phyloP scores from a whole-genome alignment of 1,284 basidiomycete species.

The Cutaneotrichosporon sp. region DNA sequence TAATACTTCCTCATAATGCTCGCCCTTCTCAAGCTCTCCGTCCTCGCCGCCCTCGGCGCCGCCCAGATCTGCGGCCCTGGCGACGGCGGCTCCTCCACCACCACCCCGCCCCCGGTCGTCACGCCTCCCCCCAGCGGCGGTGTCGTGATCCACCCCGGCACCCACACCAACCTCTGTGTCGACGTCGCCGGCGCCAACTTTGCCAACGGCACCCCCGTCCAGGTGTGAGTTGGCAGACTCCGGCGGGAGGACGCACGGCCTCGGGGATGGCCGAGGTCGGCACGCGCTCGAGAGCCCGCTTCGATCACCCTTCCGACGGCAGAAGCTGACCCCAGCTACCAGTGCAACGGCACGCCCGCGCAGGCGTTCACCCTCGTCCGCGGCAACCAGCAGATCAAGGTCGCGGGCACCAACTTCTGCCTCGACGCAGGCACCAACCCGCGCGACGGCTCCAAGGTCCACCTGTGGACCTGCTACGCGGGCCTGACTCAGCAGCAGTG shows the following conservation, averaged over 20 bases:
- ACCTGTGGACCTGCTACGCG: constrained; percentile 30
- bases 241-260: too few species aligned
- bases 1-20: constrained; percentile 16
- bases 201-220: constrained; percentile 30
- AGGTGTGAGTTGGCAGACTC: constrained; percentile 25
- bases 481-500: constrained; percentile 31
- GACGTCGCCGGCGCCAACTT: constrained; percentile 22
- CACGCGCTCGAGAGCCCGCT: too few species aligned
- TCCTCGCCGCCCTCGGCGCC: constrained; percentile 18
- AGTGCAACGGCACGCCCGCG: constrained; percentile 27
- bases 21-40: constrained; percentile 17
- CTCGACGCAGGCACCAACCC: constrained; percentile 35
- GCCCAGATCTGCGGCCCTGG: constrained; percentile 20
- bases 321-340: constrained; percentile 14
- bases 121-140: not conserved
- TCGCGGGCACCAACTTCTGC: constrained; percentile 39
- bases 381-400: constrained; percentile 21
- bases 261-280: too few species aligned
- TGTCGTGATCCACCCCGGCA: constrained; percentile 19
- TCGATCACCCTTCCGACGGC: not conserved
- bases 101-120: constrained; percentile 17
- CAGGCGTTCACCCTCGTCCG: constrained; percentile 21
- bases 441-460: constrained; percentile 24
- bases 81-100: constrained; percentile 14
- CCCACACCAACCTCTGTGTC: constrained; percentile 20